Percentiles rank a stretch among this genome's conserved stretches.
These are phyloP conservation scores for Cicer cuneatum DNA, from an alignment of 306 rosid species.

Conservation along the genomic window DNA sequence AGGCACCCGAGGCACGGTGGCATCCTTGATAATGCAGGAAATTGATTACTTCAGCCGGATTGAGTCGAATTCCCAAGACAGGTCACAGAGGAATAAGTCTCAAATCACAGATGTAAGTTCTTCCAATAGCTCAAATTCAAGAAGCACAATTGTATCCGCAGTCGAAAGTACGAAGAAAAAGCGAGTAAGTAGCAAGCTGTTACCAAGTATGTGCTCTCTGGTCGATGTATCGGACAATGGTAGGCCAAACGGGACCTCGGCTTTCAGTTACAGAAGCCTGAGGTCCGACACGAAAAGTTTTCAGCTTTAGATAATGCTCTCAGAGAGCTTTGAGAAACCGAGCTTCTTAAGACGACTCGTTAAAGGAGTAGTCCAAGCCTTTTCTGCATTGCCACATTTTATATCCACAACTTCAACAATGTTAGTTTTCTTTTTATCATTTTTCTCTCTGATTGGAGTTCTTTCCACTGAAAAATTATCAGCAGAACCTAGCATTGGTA, in stretches of 20 bases:
- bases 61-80: slow-evolving; percentile 45
- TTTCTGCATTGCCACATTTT: slow-evolving; percentile 73
- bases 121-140: slow-evolving; percentile 50
- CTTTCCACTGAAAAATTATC: slow-evolving; percentile 53
- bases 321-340: slow-evolving; percentile 84
- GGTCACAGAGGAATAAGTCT: slow-evolving; percentile 47
- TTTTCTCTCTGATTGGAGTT: slow-evolving; percentile 61
- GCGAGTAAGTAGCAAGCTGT: slow-evolving; percentile 54
- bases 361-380: slow-evolving; percentile 80
- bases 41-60: slow-evolving; percentile 63
- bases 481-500: slow-evolving; percentile 76
- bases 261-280: slow-evolving; percentile 65
- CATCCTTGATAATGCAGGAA: slow-evolving; percentile 74
- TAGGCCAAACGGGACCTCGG: slow-evolving; percentile 55
- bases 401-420: slow-evolving; percentile 87
- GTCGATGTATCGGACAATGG: slow-evolving; percentile 66
- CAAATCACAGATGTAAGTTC: slow-evolving; percentile 48
- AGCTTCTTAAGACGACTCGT: slow-evolving; percentile 78
- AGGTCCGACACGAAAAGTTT: slow-evolving; percentile 61
- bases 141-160: slow-evolving; percentile 46
- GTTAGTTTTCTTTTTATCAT: slow-evolving; percentile 61
- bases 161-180: slow-evolving; percentile 63
- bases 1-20: slow-evolving; percentile 72
- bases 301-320: slow-evolving; percentile 70
- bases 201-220: slow-evolving; percentile 72